Evolutionary conservation across 1,284 basidiomycete genomes (phyloP).

Genomic region (Pyrrhoderma lamaoense): DNA sequence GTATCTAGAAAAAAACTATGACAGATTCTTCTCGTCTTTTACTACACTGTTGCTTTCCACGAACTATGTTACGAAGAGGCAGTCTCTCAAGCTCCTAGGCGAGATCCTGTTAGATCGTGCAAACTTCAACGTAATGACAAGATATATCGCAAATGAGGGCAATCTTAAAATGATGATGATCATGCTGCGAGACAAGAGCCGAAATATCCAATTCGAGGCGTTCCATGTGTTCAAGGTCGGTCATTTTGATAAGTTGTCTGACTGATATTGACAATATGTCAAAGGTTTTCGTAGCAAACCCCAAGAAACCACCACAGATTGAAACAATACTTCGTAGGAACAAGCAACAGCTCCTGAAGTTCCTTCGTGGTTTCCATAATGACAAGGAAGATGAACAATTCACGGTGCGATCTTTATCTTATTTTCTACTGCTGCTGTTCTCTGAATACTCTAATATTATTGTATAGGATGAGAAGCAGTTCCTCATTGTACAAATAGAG

Average conservation of each 20-base stretch:
- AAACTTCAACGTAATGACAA: slow-evolving; percentile 98
- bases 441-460: neutral
- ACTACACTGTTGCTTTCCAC: slow-evolving; percentile 85
- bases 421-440: slow-evolving; percentile 6
- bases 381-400: slow-evolving; percentile 99
- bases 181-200: slow-evolving; percentile 91
- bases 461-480: slow-evolving; percentile 87
- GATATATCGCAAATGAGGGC: slow-evolving; percentile 88
- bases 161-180: slow-evolving; percentile 99
- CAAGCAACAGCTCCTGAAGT: slow-evolving; percentile 86
- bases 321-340: slow-evolving; percentile 88
- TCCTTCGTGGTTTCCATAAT: slow-evolving; percentile 93
- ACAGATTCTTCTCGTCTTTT: slow-evolving; percentile 95
- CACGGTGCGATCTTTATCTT: slow-evolving; percentile 43
- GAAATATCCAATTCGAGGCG: slow-evolving; percentile 99
- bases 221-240: slow-evolving; percentile 99
- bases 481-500: slow-evolving; percentile 88
- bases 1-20: slow-evolving; percentile 95
- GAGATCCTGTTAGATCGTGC: slow-evolving; percentile 96
- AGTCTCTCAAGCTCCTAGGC: slow-evolving; percentile 95
- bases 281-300: slow-evolving; percentile 97
- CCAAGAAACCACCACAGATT: slow-evolving; percentile 96
- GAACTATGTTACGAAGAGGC: slow-evolving; percentile 99
- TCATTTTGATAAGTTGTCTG: neutral
- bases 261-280: neutral